phyloP scores from a whole-genome alignment of 1,139 yeast species.

The Kazachstania sp. region DNA sequence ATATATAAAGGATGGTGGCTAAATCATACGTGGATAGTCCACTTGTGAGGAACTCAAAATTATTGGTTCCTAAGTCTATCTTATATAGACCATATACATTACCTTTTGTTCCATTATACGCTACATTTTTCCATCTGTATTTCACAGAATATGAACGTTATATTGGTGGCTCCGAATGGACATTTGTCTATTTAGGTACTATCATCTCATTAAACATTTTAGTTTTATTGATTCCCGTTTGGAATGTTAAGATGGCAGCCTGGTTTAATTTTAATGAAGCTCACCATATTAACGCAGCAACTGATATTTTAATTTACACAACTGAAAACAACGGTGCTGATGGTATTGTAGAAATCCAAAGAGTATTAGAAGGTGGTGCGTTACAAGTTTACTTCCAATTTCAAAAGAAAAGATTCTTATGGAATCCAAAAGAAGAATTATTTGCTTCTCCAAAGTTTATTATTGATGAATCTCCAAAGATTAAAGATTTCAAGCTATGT shows the following conservation, averaged over 20 bases:
- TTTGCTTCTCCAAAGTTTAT: constrained; percentile 79
- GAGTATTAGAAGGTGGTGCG: constrained; percentile 52
- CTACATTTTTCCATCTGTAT: constrained; percentile 62
- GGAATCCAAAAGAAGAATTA: constrained; percentile 42
- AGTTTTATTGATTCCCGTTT: constrained; percentile 86
- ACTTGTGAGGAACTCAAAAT: constrained; percentile 37
- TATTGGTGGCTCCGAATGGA: constrained; percentile 71
- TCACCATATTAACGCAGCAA: constrained; percentile 50
- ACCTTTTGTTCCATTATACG: constrained; percentile 78
- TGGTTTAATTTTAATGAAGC: constrained; percentile 59
- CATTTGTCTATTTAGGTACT: constrained; percentile 75
- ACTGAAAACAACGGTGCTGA: constrained; percentile 82
- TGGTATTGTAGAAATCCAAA: constrained; percentile 58
- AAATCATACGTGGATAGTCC: constrained; percentile 32
- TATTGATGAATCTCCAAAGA: constrained; percentile 55
- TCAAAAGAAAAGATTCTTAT: constrained; percentile 87
- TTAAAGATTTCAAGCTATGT: constrained; percentile 50
- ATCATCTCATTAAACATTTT: constrained; percentile 65
- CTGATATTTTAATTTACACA: constrained; percentile 68
- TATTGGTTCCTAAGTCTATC: constrained; percentile 61
- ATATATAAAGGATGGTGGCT: constrained; percentile 13
- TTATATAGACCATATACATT: constrained; percentile 68
- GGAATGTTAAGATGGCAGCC: constrained; percentile 73
- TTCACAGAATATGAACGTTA: constrained; percentile 64
- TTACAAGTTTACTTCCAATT: constrained; percentile 69